Conservation (phyloP, 2,329 filamentous ascomycete genomes). For the Polychaeton citri region DNA sequence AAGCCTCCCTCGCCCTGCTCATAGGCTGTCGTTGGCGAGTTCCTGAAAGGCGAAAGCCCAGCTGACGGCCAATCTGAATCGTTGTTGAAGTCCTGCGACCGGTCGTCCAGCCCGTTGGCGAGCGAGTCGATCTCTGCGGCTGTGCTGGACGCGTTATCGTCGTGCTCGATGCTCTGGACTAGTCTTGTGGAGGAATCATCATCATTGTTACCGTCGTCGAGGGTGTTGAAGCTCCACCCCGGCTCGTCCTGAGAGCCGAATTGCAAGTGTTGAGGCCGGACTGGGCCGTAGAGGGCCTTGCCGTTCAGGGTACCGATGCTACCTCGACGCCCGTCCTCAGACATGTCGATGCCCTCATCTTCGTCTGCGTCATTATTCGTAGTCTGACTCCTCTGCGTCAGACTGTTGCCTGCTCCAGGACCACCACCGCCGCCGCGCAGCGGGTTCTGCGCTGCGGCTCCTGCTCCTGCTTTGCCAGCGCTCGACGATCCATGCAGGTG, state of each 20-base stretch:
- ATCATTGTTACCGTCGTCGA: background rate
- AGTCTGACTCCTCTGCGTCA: conserved; percentile 11
- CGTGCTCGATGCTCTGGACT: background rate
- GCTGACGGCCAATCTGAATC: background rate
- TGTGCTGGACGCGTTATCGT: background rate
- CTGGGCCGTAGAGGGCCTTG: too few species aligned
- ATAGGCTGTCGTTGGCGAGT: background rate
- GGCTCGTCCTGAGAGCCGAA: background rate
- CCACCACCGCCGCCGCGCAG: conserved; percentile 8
- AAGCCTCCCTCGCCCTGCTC: background rate
- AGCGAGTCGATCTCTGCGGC: background rate
- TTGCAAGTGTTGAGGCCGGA: background rate
- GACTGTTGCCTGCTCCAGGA: conserved; percentile 13
- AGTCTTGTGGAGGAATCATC: background rate
- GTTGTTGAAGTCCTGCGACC: background rate
- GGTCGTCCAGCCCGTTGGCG: background rate
- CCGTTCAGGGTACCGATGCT: too few species aligned
- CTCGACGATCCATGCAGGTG: conserved; percentile 86
- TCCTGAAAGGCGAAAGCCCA: background rate
- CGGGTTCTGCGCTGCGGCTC: conserved; percentile 17
- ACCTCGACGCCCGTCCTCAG: background rate
- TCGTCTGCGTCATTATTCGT: conserved; percentile 1
- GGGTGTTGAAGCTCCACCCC: background rate
- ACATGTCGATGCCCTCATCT: conserved; percentile 1
- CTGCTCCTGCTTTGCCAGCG: conserved; percentile 67